Evolutionary conservation across 805 yeast species (phyloP).

Genomic region (Pichia insulana): DNA sequence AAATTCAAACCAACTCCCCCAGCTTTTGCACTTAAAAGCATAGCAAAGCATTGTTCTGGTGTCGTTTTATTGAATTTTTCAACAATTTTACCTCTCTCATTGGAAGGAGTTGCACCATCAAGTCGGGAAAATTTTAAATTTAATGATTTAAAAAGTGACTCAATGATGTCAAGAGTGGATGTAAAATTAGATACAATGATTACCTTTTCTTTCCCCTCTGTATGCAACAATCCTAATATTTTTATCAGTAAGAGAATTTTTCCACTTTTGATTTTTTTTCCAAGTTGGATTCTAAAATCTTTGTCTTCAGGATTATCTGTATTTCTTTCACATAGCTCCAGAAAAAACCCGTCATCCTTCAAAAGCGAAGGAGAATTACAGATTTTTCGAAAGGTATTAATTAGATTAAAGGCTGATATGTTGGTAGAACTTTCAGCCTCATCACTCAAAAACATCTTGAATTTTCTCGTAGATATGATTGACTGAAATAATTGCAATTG

Average conservation of each 20-base stretch:
- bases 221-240: conserved; percentile 36
- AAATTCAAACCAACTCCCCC: conserved; percentile 93
- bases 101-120: conserved; percentile 78
- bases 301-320: conserved; percentile 15
- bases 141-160: conserved; percentile 41
- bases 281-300: conserved; percentile 23
- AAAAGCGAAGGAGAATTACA: conserved; percentile 75
- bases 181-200: conserved; percentile 86
- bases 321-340: conserved; percentile 19
- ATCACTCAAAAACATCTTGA: conserved; percentile 23
- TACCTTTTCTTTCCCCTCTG: conserved; percentile 52
- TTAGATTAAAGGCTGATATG: conserved; percentile 52
- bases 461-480: conserved; percentile 34
- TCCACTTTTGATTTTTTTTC: conserved; percentile 38
- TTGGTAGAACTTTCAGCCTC: conserved; percentile 11
- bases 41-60: conserved; percentile 41
- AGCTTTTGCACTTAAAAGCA: conserved; percentile 77
- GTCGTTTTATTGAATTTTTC: conserved; percentile 51
- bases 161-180: conserved; percentile 72
- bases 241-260: conserved; percentile 55
- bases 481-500: conserved; percentile 51
- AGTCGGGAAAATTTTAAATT: conserved; percentile 50
- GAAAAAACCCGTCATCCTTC: conserved; percentile 38
- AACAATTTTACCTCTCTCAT: conserved; percentile 57
- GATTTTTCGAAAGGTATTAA: conserved; percentile 66